Conservation (phyloP, 176 grass and related monocot species). For the Avena sativa region DNA sequence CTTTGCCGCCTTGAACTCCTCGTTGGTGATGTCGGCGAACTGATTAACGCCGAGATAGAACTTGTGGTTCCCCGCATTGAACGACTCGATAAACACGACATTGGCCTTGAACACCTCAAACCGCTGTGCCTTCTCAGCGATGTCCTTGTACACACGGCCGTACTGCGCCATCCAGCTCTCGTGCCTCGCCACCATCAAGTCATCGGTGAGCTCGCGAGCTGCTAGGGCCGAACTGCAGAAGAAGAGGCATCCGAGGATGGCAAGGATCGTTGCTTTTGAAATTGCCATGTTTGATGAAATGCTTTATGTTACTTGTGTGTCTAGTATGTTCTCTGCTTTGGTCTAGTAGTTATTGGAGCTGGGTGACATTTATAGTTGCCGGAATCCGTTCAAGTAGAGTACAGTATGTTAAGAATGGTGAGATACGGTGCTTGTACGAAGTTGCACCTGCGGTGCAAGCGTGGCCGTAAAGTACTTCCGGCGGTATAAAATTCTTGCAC, state of each 20-base stretch:
- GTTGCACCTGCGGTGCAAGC: background rate
- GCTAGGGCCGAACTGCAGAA: background rate
- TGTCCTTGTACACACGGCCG: background rate
- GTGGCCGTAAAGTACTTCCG: background rate
- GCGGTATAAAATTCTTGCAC: background rate
- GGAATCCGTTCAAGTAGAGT: background rate
- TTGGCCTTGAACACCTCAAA: background rate
- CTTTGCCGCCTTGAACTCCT: background rate
- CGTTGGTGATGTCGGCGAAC: constrained; percentile 9
- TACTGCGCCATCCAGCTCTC: background rate
- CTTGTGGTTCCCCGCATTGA: background rate
- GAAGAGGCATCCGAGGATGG: background rate
- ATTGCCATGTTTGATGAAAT: background rate
- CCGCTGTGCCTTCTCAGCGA: background rate
- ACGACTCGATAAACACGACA: background rate
- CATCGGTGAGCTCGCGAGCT: background rate
- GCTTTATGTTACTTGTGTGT: background rate
- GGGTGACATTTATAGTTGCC: background rate
- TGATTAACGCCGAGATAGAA: background rate
- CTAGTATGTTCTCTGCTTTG: background rate
- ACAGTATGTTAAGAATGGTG: background rate
- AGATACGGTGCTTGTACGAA: background rate
- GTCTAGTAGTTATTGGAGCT: background rate
- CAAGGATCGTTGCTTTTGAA: background rate
- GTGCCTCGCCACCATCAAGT: background rate